Percentiles rank a stretch among this genome's conserved stretches.
Conservation (phyloP, 2,329 filamentous ascomycete species). For the Aspergillus sp. region DNA sequence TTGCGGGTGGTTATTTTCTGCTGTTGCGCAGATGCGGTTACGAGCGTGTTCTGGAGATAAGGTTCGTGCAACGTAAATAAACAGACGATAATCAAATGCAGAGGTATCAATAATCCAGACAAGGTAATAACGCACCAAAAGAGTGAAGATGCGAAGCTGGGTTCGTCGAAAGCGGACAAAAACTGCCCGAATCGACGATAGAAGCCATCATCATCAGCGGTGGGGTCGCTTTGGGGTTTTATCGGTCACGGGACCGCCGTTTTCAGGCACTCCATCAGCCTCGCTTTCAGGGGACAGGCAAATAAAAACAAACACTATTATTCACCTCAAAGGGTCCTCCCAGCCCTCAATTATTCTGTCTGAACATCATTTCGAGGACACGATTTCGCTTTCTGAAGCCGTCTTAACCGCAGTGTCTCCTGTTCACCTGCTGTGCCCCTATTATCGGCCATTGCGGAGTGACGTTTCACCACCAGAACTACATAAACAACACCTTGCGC, state of each 20-base stretch:
- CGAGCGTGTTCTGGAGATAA: neutral
- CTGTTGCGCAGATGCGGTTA: neutral
- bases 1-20: conserved; percentile 7
- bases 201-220: neutral
- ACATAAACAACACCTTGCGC: neutral
- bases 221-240: conserved; percentile 14
- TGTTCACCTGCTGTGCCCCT: neutral
- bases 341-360: too few species aligned
- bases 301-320: too few species aligned
- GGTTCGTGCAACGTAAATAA: neutral
- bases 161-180: too few species aligned
- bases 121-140: too few species aligned
- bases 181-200: too few species aligned
- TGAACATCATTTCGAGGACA: too few species aligned
- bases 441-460: neutral
- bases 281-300: neutral
- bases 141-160: too few species aligned
- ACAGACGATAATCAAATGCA: neutral
- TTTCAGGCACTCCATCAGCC: neutral
- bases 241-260: conserved; percentile 17
- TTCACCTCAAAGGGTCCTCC: too few species aligned
- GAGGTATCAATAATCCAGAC: too few species aligned
- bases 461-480: neutral
- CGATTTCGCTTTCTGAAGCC: neutral
- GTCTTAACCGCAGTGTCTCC: neutral